phyloP scores from a whole-genome alignment of 2,329 filamentous ascomycete species.

The Cyphellophora europaea region DNA sequence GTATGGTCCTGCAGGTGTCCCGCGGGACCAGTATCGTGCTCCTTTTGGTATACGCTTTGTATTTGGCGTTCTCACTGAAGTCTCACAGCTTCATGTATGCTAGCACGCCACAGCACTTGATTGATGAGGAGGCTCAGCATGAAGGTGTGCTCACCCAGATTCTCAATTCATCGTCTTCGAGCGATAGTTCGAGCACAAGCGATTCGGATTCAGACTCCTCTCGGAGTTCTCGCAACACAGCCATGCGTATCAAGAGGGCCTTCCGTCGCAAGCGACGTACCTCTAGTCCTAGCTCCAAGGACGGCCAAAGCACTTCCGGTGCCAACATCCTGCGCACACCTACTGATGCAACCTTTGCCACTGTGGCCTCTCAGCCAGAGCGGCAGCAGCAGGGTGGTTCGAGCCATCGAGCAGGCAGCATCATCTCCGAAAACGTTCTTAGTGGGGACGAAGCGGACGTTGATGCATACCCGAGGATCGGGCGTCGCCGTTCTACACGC shows the following conservation, averaged over 20 bases:
- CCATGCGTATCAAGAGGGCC: slow-evolving; percentile 65
- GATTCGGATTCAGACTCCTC: slow-evolving; percentile 60
- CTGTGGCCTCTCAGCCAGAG: not conserved
- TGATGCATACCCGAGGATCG: slow-evolving; percentile 32
- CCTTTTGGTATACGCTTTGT: slow-evolving; percentile 71
- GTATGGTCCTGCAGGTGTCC: slow-evolving; percentile 70
- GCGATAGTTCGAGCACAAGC: slow-evolving; percentile 37
- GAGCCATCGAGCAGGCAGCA: no score
- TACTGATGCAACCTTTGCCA: not conserved
- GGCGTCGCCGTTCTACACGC: slow-evolving; percentile 10
- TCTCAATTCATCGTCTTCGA: slow-evolving; percentile 60
- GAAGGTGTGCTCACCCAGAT: slow-evolving; percentile 77
- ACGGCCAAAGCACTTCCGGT: slow-evolving; percentile 31
- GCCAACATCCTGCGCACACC: not conserved
- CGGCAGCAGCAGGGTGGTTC: not conserved
- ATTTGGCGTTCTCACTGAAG: slow-evolving; percentile 83
- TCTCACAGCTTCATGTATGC: slow-evolving; percentile 88
- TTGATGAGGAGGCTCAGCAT: slow-evolving; percentile 82
- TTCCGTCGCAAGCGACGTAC: slow-evolving; percentile 66
- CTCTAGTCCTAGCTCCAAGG: slow-evolving; percentile 63
- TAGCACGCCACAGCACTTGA: slow-evolving; percentile 83
- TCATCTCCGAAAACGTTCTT: slow-evolving; percentile 17
- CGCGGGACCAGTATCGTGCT: slow-evolving; percentile 81
- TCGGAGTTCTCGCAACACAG: slow-evolving; percentile 60
- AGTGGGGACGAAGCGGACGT: slow-evolving; percentile 47